A percentile compares a stretch with the other conserved stretches of the same genome.
phyloP scores from a whole-genome alignment of 2,329 filamentous ascomycete species.

The Fusarium illudens region DNA sequence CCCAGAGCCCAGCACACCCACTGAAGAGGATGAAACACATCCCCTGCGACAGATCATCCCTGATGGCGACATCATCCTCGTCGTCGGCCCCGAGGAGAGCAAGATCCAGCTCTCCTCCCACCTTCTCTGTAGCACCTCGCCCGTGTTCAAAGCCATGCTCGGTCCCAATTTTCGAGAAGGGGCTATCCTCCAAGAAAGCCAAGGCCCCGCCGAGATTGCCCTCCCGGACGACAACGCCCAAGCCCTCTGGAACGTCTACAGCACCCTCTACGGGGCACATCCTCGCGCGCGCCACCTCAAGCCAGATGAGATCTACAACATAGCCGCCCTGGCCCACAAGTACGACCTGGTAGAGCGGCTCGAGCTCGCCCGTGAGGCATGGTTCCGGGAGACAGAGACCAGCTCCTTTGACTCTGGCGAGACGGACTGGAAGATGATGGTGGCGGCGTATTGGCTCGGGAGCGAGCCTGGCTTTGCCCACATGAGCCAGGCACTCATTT shows the following conservation, averaged over 20 bases:
- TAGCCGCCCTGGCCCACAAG: not conserved
- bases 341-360: not conserved
- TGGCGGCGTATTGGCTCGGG: not conserved
- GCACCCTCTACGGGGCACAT: not conserved
- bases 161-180: not conserved
- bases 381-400: not conserved
- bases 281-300: not conserved
- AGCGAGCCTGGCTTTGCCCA: not conserved
- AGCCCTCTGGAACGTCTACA: not conserved
- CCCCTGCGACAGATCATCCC: not conserved
- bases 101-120: not conserved
- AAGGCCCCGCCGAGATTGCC: not conserved
- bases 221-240: not conserved
- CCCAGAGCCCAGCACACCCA: not conserved
- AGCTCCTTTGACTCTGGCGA: too few relatives aligned
- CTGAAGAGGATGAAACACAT: not conserved
- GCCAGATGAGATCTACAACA: not conserved
- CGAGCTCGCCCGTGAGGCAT: not conserved
- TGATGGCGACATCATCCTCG: not conserved
- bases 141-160: not conserved
- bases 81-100: not conserved
- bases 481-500: not conserved
- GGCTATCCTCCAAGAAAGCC: accelerated
- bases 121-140: not conserved
- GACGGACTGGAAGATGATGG: not conserved